A percentile compares a stretch with the other conserved stretches of the same genome.
These are phyloP conservation scores for Aspergillus conjunctus DNA, from an alignment of 495 filamentous ascomycete species.

Conservation along the genomic window DNA sequence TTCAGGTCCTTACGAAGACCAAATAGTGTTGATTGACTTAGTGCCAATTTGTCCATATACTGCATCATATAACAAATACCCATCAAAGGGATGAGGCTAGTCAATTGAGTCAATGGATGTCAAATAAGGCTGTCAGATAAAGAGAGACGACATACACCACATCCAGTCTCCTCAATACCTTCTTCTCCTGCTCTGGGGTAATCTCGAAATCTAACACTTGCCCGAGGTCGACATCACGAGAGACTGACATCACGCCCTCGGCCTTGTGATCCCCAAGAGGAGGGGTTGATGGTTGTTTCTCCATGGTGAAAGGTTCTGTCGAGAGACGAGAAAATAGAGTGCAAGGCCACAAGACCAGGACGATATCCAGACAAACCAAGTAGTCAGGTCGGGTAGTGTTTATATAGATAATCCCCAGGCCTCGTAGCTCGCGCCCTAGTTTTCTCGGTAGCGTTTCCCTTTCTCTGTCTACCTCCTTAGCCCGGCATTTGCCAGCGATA, in stretches of 20 bases:
- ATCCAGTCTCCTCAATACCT: constrained; percentile 39
- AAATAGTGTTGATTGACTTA: constrained; percentile 57
- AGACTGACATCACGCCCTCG: constrained; percentile 15
- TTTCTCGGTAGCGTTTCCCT: neutral
- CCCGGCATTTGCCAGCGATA: neutral
- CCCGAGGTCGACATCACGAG: constrained; percentile 40
- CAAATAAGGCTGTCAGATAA: neutral
- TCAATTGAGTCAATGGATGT: neutral
- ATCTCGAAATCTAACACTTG: constrained; percentile 36
- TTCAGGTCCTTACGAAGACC: constrained; percentile 46
- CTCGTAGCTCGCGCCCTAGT: neutral
- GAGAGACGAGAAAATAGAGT: neutral
- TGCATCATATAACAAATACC: constrained; percentile 52
- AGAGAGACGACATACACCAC: constrained; percentile 30
- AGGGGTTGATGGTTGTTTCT: constrained; percentile 11
- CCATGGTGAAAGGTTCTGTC: constrained; percentile 15
- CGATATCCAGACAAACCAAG: neutral
- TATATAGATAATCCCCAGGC: neutral
- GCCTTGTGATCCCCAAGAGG: constrained; percentile 7
- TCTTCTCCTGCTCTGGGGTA: constrained; percentile 35
- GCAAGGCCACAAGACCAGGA: neutral
- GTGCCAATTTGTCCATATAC: constrained; percentile 60
- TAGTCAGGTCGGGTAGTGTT: neutral
- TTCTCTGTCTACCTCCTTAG: neutral
- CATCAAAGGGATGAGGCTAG: constrained; percentile 53